Evolutionary conservation across 768 basidiomycete species (phyloP).

Genomic region (Xanthoconium stramineum): DNA sequence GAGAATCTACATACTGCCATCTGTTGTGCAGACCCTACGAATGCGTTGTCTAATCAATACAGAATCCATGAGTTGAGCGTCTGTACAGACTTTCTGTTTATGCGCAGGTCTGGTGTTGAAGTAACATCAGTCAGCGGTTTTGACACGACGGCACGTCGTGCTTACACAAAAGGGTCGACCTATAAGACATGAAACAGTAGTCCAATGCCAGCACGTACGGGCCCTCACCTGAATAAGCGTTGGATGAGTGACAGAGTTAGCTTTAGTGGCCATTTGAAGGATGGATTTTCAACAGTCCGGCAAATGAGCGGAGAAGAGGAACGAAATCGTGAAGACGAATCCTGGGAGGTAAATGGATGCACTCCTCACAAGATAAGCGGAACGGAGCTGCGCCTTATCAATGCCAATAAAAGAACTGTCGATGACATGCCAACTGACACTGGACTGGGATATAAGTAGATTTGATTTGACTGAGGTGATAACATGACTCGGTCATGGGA

Average conservation of each 20-base stretch:
- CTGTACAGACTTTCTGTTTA: conserved; percentile 52
- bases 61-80: neutral
- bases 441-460: conserved; percentile 1
- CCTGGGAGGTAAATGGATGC: conserved; percentile 2
- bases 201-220: neutral
- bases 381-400: conserved; percentile 9
- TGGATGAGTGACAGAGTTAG: conserved; percentile 58
- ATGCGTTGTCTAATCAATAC: neutral
- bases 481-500: conserved; percentile 10
- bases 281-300: neutral
- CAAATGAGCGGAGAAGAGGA: neutral
- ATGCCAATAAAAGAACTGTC: neutral
- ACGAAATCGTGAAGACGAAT: neutral
- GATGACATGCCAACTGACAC: neutral
- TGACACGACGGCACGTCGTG: neutral
- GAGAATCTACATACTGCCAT: conserved; percentile 56
- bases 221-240: conserved; percentile 51
- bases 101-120: conserved; percentile 39
- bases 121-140: neutral
- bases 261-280: conserved; percentile 52
- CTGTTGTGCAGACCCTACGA: conserved; percentile 63
- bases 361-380: neutral
- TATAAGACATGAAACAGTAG: conserved; percentile 19
- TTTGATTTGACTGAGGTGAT: conserved; percentile 2
- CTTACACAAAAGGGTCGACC: conserved; percentile 72